A percentile compares a stretch with the other conserved stretches of the same genome.
phyloP scores from a whole-genome alignment of 2,329 filamentous ascomycete genomes.

The Immersiporthe knoxdaviesiana region DNA sequence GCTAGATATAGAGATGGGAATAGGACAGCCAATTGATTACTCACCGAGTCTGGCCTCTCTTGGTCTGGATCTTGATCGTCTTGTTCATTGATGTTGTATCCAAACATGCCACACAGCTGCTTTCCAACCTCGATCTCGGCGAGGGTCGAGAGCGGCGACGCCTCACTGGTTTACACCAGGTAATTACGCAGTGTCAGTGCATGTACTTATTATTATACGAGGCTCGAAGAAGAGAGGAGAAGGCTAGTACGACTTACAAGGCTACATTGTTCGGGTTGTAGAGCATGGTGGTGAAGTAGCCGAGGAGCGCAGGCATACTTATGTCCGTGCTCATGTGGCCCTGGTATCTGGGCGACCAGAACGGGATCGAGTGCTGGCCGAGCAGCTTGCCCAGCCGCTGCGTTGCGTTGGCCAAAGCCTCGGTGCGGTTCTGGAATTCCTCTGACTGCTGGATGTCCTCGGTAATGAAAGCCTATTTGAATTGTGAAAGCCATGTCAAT shows the following conservation, averaged over 20 bases:
- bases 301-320: slow-evolving; percentile 47
- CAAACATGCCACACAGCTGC: slow-evolving; percentile 50
- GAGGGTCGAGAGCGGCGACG: slow-evolving; percentile 48
- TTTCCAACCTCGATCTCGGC: slow-evolving; percentile 49
- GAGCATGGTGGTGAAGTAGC: slow-evolving; percentile 54
- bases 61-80: slow-evolving; percentile 35
- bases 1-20: too few relatives aligned
- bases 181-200: slow-evolving; percentile 34
- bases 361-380: slow-evolving; percentile 48
- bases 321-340: slow-evolving; percentile 51
- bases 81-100: slow-evolving; percentile 41
- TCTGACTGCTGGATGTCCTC: slow-evolving; percentile 39
- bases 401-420: slow-evolving; percentile 37
- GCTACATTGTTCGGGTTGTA: slow-evolving; percentile 52
- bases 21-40: too few relatives aligned
- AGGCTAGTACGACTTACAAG: slow-evolving; percentile 10
- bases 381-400: slow-evolving; percentile 42
- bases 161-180: slow-evolving; percentile 45
- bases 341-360: slow-evolving; percentile 51
- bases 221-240: too few relatives aligned
- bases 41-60: background rate
- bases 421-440: slow-evolving; percentile 39
- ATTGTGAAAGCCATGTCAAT: slow-evolving; percentile 26
- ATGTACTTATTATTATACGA: background rate
- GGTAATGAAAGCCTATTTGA: slow-evolving; percentile 41